phyloP scores from a whole-genome alignment of 441 rosid species.

The Populus hybrid region DNA sequence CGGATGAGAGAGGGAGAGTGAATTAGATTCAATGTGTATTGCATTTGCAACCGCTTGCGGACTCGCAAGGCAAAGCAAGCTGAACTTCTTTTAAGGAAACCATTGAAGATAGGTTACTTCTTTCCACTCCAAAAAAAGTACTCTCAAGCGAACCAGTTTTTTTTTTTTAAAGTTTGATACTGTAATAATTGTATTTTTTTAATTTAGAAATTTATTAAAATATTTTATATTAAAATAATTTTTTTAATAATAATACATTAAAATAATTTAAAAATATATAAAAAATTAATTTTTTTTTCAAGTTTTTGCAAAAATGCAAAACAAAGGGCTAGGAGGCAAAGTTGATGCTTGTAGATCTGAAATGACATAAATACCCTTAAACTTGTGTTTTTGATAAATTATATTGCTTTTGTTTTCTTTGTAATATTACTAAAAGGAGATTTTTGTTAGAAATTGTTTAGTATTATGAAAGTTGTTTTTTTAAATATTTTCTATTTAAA shows the following conservation, averaged over 20 bases:
- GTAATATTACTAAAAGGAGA: neutral
- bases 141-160: neutral
- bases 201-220: no score
- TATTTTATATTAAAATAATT: no score
- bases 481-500: no score
- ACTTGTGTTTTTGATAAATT: neutral
- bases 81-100: neutral
- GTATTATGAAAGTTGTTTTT: no score
- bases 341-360: neutral
- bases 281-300: no score
- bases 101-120: no score
- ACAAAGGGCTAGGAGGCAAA: neutral
- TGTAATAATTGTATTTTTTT: no score
- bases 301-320: no score
- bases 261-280: no score
- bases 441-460: neutral
- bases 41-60: slow-evolving; percentile 4
- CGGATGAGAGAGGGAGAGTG: neutral
- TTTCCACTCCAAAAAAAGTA: neutral
- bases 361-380: neutral
- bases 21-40: no score
- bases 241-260: no score
- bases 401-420: neutral
- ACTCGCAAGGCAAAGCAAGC: neutral
- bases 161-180: no score